phyloP scores from a whole-genome alignment of 1,139 yeast species.

The Yamadazyma sp. region DNA sequence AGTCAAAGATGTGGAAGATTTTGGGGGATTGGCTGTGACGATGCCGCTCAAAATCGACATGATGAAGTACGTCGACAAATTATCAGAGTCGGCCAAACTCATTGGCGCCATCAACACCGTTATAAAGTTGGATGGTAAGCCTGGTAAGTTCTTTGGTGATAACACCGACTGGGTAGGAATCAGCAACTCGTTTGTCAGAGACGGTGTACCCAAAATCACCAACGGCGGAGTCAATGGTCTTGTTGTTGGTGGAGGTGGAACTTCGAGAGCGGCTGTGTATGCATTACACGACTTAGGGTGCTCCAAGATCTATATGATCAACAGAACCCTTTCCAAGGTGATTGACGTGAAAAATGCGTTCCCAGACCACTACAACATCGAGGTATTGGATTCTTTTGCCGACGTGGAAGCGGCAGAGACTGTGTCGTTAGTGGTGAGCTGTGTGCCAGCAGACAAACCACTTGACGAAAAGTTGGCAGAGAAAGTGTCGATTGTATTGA shows the following conservation, averaged over 20 bases:
- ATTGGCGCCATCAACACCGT: slow-evolving; percentile 96
- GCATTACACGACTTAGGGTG: slow-evolving; percentile 85
- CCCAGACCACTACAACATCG: slow-evolving; percentile 61
- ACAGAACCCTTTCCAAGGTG: slow-evolving; percentile 74
- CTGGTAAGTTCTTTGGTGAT: slow-evolving; percentile 67
- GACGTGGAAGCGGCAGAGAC: slow-evolving; percentile 42
- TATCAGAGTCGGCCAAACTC: slow-evolving; percentile 68
- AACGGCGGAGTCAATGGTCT: slow-evolving; percentile 51
- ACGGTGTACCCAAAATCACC: slow-evolving; percentile 55
- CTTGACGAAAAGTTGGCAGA: slow-evolving; percentile 53
- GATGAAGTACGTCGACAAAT: slow-evolving; percentile 59
- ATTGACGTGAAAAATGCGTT: slow-evolving; percentile 58
- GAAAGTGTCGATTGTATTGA: slow-evolving; percentile 49
- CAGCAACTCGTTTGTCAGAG: slow-evolving; percentile 58
- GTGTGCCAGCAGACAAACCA: slow-evolving; percentile 86
- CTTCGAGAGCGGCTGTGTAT: slow-evolving; percentile 91
- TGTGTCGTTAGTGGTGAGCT: slow-evolving; percentile 70
- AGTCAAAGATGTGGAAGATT: slow-evolving; percentile 46
- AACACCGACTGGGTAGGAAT: slow-evolving; percentile 98
- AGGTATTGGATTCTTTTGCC: slow-evolving; percentile 52
- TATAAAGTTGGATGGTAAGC: slow-evolving; percentile 47
- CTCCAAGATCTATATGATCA: slow-evolving; percentile 69
- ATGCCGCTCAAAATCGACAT: slow-evolving; percentile 86
- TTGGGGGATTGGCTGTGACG: slow-evolving; percentile 92
- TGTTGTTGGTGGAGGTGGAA: slow-evolving; percentile 96